Percentiles rank a stretch among this genome's conserved stretches.
Evolutionary conservation across 192 early-diverging fungal genomes (phyloP).

Genomic region (Chytriomyces sp.): DNA sequence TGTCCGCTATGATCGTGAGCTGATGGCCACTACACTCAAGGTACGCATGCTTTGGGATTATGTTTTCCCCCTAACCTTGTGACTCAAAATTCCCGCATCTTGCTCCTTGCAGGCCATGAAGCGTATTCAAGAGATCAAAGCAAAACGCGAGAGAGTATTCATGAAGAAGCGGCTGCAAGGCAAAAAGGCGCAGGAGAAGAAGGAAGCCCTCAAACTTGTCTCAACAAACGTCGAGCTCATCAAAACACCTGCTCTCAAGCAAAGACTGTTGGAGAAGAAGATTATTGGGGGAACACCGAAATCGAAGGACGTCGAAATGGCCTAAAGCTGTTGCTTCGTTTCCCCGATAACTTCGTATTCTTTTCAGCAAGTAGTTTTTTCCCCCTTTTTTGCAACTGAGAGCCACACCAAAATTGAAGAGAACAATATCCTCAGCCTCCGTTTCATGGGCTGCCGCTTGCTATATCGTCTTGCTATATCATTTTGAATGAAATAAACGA

Average conservation of each 20-base stretch:
- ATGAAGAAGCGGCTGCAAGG: conserved; percentile 83
- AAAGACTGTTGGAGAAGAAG: conserved; percentile 71
- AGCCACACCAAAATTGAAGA: no score
- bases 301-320: conserved; percentile 71
- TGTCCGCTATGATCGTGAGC: conserved; percentile 94
- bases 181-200: conserved; percentile 81
- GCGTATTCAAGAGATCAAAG: conserved; percentile 92
- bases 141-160: conserved; percentile 91
- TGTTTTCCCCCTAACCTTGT: no score
- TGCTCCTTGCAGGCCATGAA: conserved; percentile 86
- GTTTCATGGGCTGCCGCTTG: no score
- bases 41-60: no score
- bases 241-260: conserved; percentile 58
- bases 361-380: no score
- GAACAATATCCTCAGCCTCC: no score
- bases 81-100: no score
- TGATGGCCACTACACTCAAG: conserved; percentile 96
- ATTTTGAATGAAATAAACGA: conserved; percentile 2
- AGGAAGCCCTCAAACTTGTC: conserved; percentile 74
- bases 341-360: no score
- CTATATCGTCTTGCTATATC: neutral
- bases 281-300: conserved; percentile 53
- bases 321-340: neutral
- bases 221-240: conserved; percentile 90
- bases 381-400: no score